Conservation (phyloP, 2,329 filamentous ascomycete genomes). For the Fusarium devonianum region DNA sequence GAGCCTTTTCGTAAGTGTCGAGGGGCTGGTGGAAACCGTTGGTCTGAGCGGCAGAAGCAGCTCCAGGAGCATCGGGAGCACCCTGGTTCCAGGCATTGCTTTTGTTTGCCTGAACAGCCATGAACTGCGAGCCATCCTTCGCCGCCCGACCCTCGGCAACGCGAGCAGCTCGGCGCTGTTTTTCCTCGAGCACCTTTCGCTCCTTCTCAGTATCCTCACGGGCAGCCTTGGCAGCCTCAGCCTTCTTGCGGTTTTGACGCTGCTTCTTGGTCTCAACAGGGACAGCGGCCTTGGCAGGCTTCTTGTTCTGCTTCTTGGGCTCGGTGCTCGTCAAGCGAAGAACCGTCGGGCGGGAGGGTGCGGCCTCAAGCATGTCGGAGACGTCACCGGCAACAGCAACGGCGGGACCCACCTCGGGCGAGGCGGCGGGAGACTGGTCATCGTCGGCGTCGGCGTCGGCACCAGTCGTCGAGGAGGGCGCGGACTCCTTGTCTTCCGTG, state of each 20-base stretch:
- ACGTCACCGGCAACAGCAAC: conserved; percentile 73
- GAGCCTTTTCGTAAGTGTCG: conserved; percentile 62
- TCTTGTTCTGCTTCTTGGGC: conserved; percentile 69
- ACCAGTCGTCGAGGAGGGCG: conserved; percentile 70
- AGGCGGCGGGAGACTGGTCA: conserved; percentile 74
- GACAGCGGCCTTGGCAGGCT: conserved; percentile 68
- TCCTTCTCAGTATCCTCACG: conserved; percentile 81
- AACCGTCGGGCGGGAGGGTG: conserved; percentile 72
- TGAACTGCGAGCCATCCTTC: conserved; percentile 76
- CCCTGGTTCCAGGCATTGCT: conserved; percentile 55
- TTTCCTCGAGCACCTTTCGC: conserved; percentile 78
- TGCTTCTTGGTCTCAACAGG: conserved; percentile 90
- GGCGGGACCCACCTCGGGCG: conserved; percentile 65
- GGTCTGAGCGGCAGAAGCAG: conserved; percentile 39
- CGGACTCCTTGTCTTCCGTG: conserved; percentile 54
- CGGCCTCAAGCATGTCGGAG: conserved; percentile 89
- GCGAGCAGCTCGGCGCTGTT: conserved; percentile 82
- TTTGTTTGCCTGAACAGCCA: conserved; percentile 53
- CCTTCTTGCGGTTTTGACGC: conserved; percentile 90
- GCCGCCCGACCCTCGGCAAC: conserved; percentile 82
- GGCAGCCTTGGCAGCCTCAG: conserved; percentile 76
- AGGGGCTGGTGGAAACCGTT: conserved; percentile 57
- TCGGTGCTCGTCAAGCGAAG: conserved; percentile 76
- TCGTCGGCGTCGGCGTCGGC: conserved; percentile 83
- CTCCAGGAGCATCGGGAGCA: conserved; percentile 44